Conservation (phyloP, 2,329 filamentous ascomycete species). For the Fusarium gaditjirri region DNA sequence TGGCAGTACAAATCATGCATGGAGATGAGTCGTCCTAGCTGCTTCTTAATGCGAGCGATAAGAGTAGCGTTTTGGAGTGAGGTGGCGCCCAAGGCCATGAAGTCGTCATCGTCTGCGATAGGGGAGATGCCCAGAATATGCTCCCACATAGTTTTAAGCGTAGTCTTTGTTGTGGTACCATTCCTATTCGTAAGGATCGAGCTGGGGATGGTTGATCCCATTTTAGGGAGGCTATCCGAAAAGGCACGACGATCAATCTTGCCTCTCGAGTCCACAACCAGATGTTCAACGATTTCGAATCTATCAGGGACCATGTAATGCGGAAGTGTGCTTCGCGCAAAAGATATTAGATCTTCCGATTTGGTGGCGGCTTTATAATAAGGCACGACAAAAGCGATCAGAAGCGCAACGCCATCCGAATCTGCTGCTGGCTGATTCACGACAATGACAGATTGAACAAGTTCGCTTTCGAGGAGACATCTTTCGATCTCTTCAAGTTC, state of each 20-base stretch:
- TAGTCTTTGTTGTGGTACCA: not conserved
- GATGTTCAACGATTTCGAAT: not conserved
- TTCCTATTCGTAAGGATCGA: not conserved
- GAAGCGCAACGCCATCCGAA: not conserved
- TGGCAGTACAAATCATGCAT: slow-evolving; percentile 10
- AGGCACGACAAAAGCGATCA: not conserved
- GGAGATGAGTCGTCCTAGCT: not conserved
- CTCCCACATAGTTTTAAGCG: not conserved
- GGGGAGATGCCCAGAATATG: not conserved
- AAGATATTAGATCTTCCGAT: not conserved
- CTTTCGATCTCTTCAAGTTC: slow-evolving; percentile 5
- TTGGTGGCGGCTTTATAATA: not conserved
- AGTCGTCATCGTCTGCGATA: not conserved
- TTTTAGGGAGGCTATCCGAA: not conserved
- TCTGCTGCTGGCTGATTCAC: not conserved
- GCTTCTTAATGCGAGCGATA: not conserved
- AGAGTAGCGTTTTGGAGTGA: slow-evolving; percentile 5
- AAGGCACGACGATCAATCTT: not conserved
- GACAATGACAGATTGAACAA: not conserved
- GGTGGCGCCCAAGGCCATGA: not conserved
- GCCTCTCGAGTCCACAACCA: not conserved
- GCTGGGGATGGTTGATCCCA: not conserved
- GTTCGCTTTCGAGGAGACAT: not conserved
- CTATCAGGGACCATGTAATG: slow-evolving; percentile 4
- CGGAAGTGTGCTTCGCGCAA: not conserved